These are phyloP conservation scores for Nephelium lappaceum DNA, from an alignment of 345 rosid species.

Conservation along the genomic window DNA sequence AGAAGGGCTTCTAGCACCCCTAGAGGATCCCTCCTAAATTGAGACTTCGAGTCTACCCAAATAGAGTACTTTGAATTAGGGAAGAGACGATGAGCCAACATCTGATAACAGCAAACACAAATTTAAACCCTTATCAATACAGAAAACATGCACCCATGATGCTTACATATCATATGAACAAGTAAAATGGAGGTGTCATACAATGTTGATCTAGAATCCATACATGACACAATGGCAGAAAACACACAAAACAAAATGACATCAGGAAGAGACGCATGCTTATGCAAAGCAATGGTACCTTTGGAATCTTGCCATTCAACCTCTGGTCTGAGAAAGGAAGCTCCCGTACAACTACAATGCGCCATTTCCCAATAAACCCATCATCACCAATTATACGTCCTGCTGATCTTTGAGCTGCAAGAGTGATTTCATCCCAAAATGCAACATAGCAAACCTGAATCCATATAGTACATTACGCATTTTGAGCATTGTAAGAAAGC, in stretches of 20 bases:
- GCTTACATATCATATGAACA: conserved; percentile 7
- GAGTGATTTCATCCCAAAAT: conserved; percentile 93
- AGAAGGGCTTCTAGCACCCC: conserved; percentile 92
- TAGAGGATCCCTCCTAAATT: conserved; percentile 92
- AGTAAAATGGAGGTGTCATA: neutral
- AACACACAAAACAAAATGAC: neutral
- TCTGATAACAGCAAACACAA: conserved; percentile 45
- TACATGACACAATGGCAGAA: neutral
- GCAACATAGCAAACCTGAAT: conserved; percentile 93
- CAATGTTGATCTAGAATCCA: neutral
- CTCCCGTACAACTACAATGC: conserved; percentile 71
- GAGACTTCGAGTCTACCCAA: conserved; percentile 98
- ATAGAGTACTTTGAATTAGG: conserved; percentile 75
- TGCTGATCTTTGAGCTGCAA: conserved; percentile 63
- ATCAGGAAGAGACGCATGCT: neutral
- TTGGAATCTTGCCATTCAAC: conserved; percentile 96
- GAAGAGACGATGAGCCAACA: conserved; percentile 93
- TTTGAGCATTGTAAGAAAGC: conserved; percentile 13
- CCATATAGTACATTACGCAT: conserved; percentile 26
- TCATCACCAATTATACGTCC: conserved; percentile 62
- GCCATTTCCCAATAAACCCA: conserved; percentile 79
- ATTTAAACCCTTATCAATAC: conserved; percentile 14
- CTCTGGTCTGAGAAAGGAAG: conserved; percentile 91
- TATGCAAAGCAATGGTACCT: conserved; percentile 46
- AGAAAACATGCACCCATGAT: neutral